phyloP scores from a whole-genome alignment of 2,329 filamentous ascomycete species.

The Trichoderma brevicompactum region DNA sequence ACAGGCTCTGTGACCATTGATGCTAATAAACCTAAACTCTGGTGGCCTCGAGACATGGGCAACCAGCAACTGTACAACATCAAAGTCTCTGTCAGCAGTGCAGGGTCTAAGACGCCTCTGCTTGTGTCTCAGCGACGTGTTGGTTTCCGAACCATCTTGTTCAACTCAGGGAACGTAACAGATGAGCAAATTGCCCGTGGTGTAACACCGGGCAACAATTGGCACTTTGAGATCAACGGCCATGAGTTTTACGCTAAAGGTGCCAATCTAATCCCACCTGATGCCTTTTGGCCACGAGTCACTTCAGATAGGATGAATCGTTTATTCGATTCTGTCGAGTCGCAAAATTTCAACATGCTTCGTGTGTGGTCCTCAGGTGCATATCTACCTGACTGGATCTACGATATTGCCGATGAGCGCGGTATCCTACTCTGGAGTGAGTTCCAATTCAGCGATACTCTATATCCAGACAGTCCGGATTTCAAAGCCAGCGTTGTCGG shows the following conservation, averaged over 20 bases:
- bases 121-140: conserved; percentile 34
- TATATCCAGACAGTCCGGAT: conserved; percentile 58
- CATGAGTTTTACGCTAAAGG: conserved; percentile 61
- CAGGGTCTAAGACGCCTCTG: conserved; percentile 49
- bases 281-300: conserved; percentile 47
- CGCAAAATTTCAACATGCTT: conserved; percentile 65
- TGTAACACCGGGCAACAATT: conserved; percentile 47
- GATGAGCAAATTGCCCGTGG: conserved; percentile 57
- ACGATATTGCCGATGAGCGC: conserved; percentile 64
- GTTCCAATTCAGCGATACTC: conserved; percentile 64
- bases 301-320: conserved; percentile 55
- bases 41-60: conserved; percentile 65
- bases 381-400: conserved; percentile 65
- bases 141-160: conserved; percentile 65
- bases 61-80: conserved; percentile 62
- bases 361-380: conserved; percentile 65
- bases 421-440: conserved; percentile 67
- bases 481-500: conserved; percentile 59
- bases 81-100: conserved; percentile 46
- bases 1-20: conserved; percentile 53
- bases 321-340: conserved; percentile 54
- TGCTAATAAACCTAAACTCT: conserved; percentile 53
- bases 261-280: conserved; percentile 32
- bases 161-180: conserved; percentile 60
- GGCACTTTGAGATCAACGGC: conserved; percentile 70